A percentile compares a stretch with the other conserved stretches of the same genome.
phyloP scores from a whole-genome alignment of 306 rosid genomes.

The Cucumis melo region DNA sequence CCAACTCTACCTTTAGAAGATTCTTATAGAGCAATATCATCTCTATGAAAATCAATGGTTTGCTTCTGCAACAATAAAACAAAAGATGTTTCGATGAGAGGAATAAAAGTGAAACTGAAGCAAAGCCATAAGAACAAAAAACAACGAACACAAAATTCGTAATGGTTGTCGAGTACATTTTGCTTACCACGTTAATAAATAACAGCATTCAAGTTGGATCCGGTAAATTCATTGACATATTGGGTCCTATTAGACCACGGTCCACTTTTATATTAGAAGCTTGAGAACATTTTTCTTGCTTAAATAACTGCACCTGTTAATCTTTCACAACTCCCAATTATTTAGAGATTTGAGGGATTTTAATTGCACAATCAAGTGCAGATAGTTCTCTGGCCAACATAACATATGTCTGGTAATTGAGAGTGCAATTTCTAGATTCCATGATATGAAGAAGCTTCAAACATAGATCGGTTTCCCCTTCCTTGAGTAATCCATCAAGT shows the following conservation, averaged over 20 bases:
- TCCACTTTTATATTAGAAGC: neutral
- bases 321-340: constrained; percentile 8
- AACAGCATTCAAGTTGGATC: neutral
- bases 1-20: constrained; percentile 7
- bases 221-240: neutral
- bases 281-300: neutral
- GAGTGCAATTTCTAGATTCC: constrained; percentile 18
- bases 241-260: neutral
- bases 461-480: constrained; percentile 17
- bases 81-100: neutral
- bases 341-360: constrained; percentile 13
- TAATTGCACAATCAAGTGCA: constrained; percentile 5
- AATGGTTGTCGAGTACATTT: neutral
- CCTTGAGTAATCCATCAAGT: constrained; percentile 28
- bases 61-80: neutral
- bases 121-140: neutral
- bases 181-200: constrained; percentile 1
- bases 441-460: constrained; percentile 27
- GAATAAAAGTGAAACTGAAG: neutral
- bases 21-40: neutral
- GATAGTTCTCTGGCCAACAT: constrained; percentile 24
- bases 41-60: neutral
- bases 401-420: constrained; percentile 20
- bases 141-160: neutral
- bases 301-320: neutral